Conservation (phyloP, 768 basidiomycete species). For the Hygrocybe punicea region DNA sequence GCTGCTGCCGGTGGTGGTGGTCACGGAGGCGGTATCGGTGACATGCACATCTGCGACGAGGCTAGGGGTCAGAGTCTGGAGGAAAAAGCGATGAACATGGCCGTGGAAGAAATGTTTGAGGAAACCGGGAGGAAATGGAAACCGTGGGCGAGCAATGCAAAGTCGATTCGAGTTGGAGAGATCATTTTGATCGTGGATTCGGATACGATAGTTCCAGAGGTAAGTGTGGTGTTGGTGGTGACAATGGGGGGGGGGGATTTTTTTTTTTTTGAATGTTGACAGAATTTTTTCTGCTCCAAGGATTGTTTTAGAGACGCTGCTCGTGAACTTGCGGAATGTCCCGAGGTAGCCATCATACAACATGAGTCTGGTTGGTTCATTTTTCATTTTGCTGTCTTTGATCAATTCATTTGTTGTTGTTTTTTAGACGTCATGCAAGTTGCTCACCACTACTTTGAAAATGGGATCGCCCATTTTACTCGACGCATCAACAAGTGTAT, state of each 20-base stretch:
- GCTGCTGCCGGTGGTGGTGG: background rate
- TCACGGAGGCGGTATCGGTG: conserved; percentile 12
- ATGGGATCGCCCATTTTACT: conserved; percentile 86
- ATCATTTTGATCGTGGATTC: conserved; percentile 81
- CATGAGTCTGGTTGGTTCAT: conserved; percentile 72
- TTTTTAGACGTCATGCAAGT: conserved; percentile 81
- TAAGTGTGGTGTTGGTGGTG: too few relatives aligned
- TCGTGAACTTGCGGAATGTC: conserved; percentile 76
- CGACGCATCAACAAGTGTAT: conserved; percentile 81
- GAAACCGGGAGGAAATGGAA: conserved; percentile 57
- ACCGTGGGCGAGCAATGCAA: conserved; percentile 76
- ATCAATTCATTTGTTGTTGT: background rate
- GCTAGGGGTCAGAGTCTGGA: conserved; percentile 51
- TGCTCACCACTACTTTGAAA: conserved; percentile 86
- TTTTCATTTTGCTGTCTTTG: conserved; percentile 9
- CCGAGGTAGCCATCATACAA: conserved; percentile 85
- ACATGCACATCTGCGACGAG: conserved; percentile 33
- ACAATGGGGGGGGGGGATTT: too few relatives aligned
- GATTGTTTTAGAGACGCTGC: conserved; percentile 91
- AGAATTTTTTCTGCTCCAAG: conserved; percentile 26
- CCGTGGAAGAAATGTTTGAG: conserved; percentile 67
- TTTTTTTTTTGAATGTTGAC: background rate
- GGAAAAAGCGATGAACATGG: conserved; percentile 68
- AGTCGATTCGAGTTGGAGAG: conserved; percentile 72
- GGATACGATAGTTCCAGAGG: conserved; percentile 75